phyloP scores from a whole-genome alignment of 2,329 filamentous ascomycete species.

The Claviceps quebecensis region DNA sequence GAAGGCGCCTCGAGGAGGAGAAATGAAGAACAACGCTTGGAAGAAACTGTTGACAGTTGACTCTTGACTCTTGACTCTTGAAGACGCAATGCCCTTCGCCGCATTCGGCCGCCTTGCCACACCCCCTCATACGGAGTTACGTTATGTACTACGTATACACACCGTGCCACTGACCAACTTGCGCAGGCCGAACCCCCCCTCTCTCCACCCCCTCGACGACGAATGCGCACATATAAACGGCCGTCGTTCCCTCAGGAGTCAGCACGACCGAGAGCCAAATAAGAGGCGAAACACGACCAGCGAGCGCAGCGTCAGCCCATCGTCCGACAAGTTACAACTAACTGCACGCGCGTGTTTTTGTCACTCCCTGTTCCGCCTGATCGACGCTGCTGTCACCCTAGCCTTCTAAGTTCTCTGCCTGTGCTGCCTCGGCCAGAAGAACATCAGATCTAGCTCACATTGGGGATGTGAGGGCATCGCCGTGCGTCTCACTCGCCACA shows the following conservation, averaged over 20 bases:
- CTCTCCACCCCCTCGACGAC: conserved; percentile 2
- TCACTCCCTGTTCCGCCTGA: background rate
- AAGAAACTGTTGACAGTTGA: background rate
- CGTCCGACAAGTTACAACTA: background rate
- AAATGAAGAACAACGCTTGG: background rate
- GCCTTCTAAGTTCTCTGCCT: no score
- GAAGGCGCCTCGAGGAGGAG: no score
- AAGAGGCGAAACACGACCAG: background rate
- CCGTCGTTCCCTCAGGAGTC: conserved; percentile 24
- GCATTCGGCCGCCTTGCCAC: background rate
- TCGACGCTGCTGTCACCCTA: background rate
- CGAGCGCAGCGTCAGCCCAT: background rate
- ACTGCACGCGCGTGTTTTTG: background rate
- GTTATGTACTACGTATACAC: no score
- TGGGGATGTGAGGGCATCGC: conserved; percentile 2
- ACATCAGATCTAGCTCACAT: conserved; percentile 1
- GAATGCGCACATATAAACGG: conserved; percentile 33
- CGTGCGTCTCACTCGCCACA: conserved; percentile 1
- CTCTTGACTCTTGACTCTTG: no score
- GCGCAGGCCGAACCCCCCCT: background rate
- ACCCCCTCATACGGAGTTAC: no score
- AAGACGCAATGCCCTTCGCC: background rate
- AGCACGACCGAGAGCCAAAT: background rate
- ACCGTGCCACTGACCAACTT: no score
- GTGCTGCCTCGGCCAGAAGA: background rate